These are phyloP conservation scores for Tephrocybe sp. DNA, from an alignment of 768 basidiomycete species.

Conservation along the genomic window DNA sequence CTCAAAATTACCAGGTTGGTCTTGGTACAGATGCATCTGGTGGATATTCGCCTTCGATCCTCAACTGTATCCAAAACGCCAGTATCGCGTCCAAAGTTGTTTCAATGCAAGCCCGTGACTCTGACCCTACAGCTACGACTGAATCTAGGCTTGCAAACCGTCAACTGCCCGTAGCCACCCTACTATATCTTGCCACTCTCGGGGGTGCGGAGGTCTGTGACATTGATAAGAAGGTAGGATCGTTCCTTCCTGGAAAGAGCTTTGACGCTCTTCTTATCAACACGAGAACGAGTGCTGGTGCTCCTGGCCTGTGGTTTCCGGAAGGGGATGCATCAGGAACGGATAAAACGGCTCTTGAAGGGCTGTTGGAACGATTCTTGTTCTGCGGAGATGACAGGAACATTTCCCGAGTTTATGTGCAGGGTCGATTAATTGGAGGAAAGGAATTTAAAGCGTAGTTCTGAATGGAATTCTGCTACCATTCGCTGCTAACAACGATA, in stretches of 20 bases:
- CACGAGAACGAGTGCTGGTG: conserved; percentile 48
- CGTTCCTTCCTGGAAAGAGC: conserved; percentile 75
- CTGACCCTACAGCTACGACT: not conserved
- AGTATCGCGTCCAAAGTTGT: conserved; percentile 80
- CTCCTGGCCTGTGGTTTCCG: conserved; percentile 55
- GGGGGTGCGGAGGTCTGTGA: conserved; percentile 87
- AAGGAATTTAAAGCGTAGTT: conserved; percentile 24
- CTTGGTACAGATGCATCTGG: conserved; percentile 95
- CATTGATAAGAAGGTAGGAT: conserved; percentile 66
- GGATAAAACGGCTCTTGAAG: conserved; percentile 23
- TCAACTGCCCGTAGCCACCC: conserved; percentile 70
- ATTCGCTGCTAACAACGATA: not conserved
- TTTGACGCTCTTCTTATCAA: conserved; percentile 87
- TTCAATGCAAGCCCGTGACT: conserved; percentile 37
- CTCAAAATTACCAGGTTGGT: conserved; percentile 62
- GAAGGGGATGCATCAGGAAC: conserved; percentile 29
- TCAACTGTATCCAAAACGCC: conserved; percentile 70
- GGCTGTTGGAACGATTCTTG: conserved; percentile 77
- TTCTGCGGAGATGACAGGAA: conserved; percentile 88
- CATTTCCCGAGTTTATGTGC: conserved; percentile 79
- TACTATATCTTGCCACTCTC: conserved; percentile 87
- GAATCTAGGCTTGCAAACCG: conserved; percentile 41
- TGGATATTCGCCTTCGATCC: conserved; percentile 79
- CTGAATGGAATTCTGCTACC: not conserved
- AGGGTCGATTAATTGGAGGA: conserved; percentile 78